phyloP scores from a whole-genome alignment of 2,329 filamentous ascomycete genomes.

The Lachnum nothofagi region DNA sequence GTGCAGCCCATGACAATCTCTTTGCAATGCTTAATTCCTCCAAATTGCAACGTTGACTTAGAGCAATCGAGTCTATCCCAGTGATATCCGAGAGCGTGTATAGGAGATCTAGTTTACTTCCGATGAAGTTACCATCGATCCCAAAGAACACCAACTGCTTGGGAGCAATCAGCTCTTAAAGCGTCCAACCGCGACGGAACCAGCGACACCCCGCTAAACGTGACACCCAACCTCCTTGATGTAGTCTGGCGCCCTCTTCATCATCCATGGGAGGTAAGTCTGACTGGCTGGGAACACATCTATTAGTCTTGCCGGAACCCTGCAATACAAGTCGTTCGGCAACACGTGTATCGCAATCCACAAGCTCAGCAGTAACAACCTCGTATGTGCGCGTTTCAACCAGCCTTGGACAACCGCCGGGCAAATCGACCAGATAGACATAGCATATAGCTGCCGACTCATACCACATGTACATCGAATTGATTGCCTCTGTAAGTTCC shows the following conservation, averaged over 20 bases:
- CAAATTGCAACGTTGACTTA: not conserved
- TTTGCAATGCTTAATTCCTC: conserved; percentile 28
- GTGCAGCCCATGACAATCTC: conserved; percentile 39
- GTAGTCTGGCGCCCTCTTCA: conserved; percentile 1
- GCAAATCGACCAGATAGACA: conserved; percentile 9
- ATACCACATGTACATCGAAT: conserved; percentile 21
- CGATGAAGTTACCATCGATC: not conserved
- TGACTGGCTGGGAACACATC: conserved; percentile 5
- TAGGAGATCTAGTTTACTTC: conserved; percentile 2
- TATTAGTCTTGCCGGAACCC: conserved; percentile 5
- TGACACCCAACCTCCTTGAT: conserved; percentile 4
- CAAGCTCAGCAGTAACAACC: not conserved
- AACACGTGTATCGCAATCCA: not conserved
- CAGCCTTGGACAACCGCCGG: not conserved
- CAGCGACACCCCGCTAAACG: not conserved
- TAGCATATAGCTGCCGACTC: conserved; percentile 13
- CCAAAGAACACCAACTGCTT: conserved; percentile 1
- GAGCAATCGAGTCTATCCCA: conserved; percentile 4
- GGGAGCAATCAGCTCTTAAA: not conserved
- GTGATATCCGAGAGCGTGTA: conserved; percentile 8
- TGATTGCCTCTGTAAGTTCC: conserved; percentile 17
- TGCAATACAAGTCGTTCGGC: conserved; percentile 6
- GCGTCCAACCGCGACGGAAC: not conserved
- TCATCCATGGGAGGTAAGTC: conserved; percentile 1
- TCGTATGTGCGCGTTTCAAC: not conserved